phyloP scores from a whole-genome alignment of 164 flowering plant species.

The Akebia trifoliata region DNA sequence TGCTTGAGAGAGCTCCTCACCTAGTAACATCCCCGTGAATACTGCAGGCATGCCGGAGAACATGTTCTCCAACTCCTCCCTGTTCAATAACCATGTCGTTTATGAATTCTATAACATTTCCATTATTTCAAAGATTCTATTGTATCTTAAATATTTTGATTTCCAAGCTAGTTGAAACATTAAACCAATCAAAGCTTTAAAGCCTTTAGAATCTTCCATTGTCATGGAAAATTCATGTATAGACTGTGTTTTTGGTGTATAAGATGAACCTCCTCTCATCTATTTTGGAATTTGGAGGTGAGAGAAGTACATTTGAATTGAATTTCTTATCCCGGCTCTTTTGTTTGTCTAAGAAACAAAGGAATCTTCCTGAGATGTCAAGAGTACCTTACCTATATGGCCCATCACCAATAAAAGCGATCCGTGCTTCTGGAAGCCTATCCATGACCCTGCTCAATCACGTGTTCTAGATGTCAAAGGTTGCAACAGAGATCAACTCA shows the following conservation, averaged over 20 bases:
- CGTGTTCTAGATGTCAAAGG: conserved; percentile 15
- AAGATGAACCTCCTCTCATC: no score
- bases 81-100: conserved; percentile 20
- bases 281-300: no score
- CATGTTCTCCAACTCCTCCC: conserved; percentile 79
- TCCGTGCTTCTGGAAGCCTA: conserved; percentile 74
- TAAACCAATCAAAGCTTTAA: background rate
- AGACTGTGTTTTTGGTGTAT: no score
- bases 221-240: no score
- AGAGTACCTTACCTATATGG: conserved; percentile 66
- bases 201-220: no score
- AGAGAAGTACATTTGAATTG: no score
- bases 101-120: background rate
- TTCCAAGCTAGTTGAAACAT: no score
- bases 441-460: conserved; percentile 79
- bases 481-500: conserved; percentile 5
- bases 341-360: background rate
- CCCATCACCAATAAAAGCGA: conserved; percentile 97
- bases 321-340: no score
- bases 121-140: no score
- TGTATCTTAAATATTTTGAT: no score
- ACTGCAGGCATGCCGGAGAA: conserved; percentile 92
- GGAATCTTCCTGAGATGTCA: background rate
- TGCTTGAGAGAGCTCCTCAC: conserved; percentile 95
- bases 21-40: conserved; percentile 86